Percentiles rank a stretch among this genome's conserved stretches.
phyloP scores from a whole-genome alignment of 2,329 filamentous ascomycete genomes.

The Parafenestella ontariensis region DNA sequence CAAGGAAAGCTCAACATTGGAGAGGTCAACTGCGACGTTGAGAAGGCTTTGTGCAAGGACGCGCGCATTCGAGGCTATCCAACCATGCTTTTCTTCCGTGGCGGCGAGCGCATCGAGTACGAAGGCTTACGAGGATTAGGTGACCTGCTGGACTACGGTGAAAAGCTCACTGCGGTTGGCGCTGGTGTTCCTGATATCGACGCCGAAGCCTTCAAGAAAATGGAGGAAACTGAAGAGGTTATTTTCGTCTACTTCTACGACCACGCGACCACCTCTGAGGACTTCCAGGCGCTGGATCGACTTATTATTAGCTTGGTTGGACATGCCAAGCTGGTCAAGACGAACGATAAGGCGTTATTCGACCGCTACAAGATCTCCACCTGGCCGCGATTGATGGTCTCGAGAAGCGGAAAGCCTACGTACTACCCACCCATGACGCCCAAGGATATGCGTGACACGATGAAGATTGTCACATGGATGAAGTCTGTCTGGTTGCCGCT shows the following conservation, averaged over 20 bases:
- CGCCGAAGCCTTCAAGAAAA: slow-evolving; percentile 73
- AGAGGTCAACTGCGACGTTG: slow-evolving; percentile 92
- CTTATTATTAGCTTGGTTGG: slow-evolving; percentile 88
- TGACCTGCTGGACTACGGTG: slow-evolving; percentile 85
- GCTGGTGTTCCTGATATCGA: slow-evolving; percentile 82
- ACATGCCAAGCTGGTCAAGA: slow-evolving; percentile 91
- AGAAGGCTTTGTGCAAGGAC: slow-evolving; percentile 90
- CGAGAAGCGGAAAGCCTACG: slow-evolving; percentile 84
- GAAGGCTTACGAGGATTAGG: slow-evolving; percentile 89
- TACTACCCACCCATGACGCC: slow-evolving; percentile 91
- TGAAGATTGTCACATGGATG: slow-evolving; percentile 89
- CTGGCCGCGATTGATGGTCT: slow-evolving; percentile 92
- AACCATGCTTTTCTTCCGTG: slow-evolving; percentile 91
- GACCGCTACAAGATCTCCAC: slow-evolving; percentile 94
- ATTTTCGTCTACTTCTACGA: slow-evolving; percentile 99
- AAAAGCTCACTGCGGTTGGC: slow-evolving; percentile 81
- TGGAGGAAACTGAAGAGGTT: slow-evolving; percentile 94
- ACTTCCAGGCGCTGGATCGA: slow-evolving; percentile 86
- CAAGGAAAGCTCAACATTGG: slow-evolving; percentile 88
- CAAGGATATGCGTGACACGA: slow-evolving; percentile 88
- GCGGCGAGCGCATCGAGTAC: slow-evolving; percentile 91
- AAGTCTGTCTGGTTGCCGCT: slow-evolving; percentile 94
- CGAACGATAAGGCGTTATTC: slow-evolving; percentile 75
- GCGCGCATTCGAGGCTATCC: slow-evolving; percentile 81
- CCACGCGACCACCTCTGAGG: slow-evolving; percentile 89